A percentile compares a stretch with the other conserved stretches of the same genome.
These are phyloP conservation scores for Candida awuae DNA, from an alignment of 805 yeast species.

Conservation along the genomic window DNA sequence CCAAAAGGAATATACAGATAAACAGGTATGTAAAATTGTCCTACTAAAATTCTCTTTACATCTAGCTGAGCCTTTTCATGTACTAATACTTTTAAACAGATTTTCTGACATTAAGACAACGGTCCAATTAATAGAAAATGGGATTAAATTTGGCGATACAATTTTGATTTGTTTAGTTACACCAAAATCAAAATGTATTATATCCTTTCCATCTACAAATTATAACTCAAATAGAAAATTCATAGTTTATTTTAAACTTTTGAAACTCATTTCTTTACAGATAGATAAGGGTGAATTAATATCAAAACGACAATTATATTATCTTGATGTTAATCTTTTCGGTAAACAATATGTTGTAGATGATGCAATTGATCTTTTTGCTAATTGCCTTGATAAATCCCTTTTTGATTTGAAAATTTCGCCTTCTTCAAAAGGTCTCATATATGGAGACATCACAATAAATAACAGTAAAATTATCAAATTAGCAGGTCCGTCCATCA, in stretches of 20 bases:
- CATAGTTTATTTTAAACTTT: conserved; percentile 17
- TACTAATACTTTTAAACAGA: not conserved
- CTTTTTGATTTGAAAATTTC: conserved; percentile 35
- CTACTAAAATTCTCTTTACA: too few species aligned
- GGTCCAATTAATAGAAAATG: conserved; percentile 18
- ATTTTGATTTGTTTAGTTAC: conserved; percentile 15
- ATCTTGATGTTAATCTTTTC: conserved; percentile 48
- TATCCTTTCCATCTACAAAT: conserved; percentile 18
- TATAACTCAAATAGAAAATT: conserved; percentile 15
- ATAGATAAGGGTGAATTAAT: conserved; percentile 16
- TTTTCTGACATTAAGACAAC: not conserved
- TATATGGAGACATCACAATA: conserved; percentile 29
- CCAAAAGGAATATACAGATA: too few species aligned
- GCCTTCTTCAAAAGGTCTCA: conserved; percentile 51
- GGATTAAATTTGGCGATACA: conserved; percentile 21
- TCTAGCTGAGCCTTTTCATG: not conserved
- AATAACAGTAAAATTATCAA: not conserved
- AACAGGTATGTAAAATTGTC: too few species aligned
- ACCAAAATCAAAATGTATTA: conserved; percentile 4
- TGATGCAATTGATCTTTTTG: conserved; percentile 31
- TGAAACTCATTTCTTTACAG: conserved; percentile 17
- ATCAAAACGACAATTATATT: conserved; percentile 51
- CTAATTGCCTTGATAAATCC: conserved; percentile 31
- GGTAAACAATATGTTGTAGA: conserved; percentile 36
- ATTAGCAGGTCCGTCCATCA: conserved; percentile 25